Evolutionary conservation across 768 basidiomycete genomes (phyloP), one percentile per base, ranked within the genome.

Genomic region (Suillus americanus): DNA sequence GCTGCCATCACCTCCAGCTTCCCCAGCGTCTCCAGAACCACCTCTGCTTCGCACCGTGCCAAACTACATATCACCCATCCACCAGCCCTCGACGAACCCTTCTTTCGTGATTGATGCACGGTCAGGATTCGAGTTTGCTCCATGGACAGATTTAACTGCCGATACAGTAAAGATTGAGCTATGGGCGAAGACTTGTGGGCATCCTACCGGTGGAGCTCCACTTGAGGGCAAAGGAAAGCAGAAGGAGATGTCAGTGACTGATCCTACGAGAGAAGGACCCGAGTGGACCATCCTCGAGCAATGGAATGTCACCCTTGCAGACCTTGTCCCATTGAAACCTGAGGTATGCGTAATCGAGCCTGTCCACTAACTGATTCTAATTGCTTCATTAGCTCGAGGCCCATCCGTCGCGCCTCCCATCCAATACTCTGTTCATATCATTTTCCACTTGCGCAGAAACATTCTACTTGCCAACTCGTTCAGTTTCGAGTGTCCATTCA

Each of bases 21-120:
- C 69, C 30, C 64, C 71, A 30, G 10, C 67, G 30, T 54, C 62
- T 40, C 60, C 67, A 51, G 65, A 65, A 60, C 56, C 62, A 40
- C 57, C 46, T 60, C 51, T 59, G 18, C 68, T 67, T 43, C 70
- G 67, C 13, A 63, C 68, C 50, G 71, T 76, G 12, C 87, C 91
- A 3, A 85, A 91, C 71, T 95, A 88, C 74, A 82, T 94, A 56
- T 97, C 95, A 2, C 82, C 86, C 0, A 82, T 92, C 57, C 94
- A 95, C 73, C 82, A 80, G 28, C 90, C 94, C 5, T 96, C 95
- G 1, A 95, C 90, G 1, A 92, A 94, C 73, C 95, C 95, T 1
- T 75, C 80, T 28, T 97, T 94, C 69, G 62, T 80, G 1, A 77
- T 91, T 20, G 88, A 95, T 69, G 73, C 81, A 8, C 77, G 71